Conservation (phyloP, 2,329 filamentous ascomycete genomes). For the Rutstroemia sp. region DNA sequence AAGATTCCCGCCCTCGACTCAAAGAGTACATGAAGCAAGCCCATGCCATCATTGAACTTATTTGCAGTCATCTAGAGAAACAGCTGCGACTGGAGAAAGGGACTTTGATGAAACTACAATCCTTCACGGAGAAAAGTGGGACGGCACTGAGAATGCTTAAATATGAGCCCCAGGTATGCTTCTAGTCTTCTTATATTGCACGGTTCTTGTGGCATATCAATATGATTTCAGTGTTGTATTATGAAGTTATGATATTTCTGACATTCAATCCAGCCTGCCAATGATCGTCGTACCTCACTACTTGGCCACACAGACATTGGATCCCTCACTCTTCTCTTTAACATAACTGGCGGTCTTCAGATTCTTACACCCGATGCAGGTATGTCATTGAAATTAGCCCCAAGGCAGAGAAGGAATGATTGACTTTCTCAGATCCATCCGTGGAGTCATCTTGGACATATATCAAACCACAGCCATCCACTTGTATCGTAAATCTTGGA, state of each 20-base stretch:
- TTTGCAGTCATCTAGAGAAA: background rate
- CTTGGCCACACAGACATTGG: conserved; percentile 52
- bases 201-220: too few relatives aligned
- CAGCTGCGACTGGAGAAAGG: background rate
- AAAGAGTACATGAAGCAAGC: background rate
- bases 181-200: background rate
- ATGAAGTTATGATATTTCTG: background rate
- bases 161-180: conserved; percentile 11
- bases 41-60: background rate
- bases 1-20: background rate
- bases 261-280: conserved; percentile 29
- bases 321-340: conserved; percentile 48
- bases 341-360: conserved; percentile 33
- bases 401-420: background rate
- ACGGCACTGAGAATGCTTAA: conserved; percentile 7
- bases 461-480: conserved; percentile 26
- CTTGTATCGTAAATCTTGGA: conserved; percentile 30
- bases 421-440: conserved; percentile 21
- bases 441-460: conserved; percentile 27
- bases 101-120: conserved; percentile 36
- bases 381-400: background rate
- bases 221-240: background rate
- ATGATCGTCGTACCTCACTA: conserved; percentile 36
- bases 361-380: conserved; percentile 28
- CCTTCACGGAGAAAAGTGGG: background rate